Evolutionary conservation across 805 yeast species (phyloP).

Genomic region (Yamadazyma philogaea): DNA sequence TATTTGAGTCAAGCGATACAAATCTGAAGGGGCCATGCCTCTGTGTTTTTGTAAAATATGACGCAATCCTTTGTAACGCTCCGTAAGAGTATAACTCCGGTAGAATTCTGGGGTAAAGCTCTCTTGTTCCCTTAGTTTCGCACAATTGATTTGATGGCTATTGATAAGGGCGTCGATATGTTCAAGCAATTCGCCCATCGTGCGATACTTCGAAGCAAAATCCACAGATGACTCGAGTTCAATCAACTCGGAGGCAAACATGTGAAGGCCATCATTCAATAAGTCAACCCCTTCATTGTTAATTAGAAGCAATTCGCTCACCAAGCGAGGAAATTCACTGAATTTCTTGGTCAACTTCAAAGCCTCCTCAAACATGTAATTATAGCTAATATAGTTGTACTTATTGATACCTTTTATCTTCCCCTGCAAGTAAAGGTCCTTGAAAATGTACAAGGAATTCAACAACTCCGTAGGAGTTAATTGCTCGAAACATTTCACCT

Average conservation of each 20-base stretch:
- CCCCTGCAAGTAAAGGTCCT: slow-evolving; percentile 17
- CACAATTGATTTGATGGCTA: slow-evolving; percentile 17
- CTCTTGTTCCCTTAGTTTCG: slow-evolving; percentile 9
- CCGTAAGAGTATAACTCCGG: slow-evolving; percentile 22
- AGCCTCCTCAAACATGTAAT: slow-evolving; percentile 21
- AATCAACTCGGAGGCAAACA: slow-evolving; percentile 18
- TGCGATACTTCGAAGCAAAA: slow-evolving; percentile 14
- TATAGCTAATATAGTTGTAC: slow-evolving; percentile 18
- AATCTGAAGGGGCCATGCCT: slow-evolving; percentile 8
- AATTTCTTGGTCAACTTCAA: slow-evolving; percentile 15
- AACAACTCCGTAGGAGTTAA: slow-evolving; percentile 24
- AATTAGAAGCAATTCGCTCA: slow-evolving; percentile 17
- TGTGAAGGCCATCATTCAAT: slow-evolving; percentile 12
- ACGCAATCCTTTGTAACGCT: slow-evolving; percentile 22
- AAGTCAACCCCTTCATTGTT: slow-evolving; percentile 10
- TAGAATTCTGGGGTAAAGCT: slow-evolving; percentile 16
- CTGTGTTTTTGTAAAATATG: slow-evolving; percentile 16
- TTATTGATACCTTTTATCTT: slow-evolving; percentile 17
- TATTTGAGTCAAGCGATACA: slow-evolving; percentile 3
- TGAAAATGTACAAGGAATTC: slow-evolving; percentile 26
- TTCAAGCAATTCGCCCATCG: slow-evolving; percentile 16
- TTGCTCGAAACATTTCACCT: slow-evolving; percentile 21
- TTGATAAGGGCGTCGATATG: slow-evolving; percentile 18
- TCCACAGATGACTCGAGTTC: slow-evolving; percentile 22
- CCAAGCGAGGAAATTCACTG: slow-evolving; percentile 18